Base-by-base conservation (phyloP, 306 rosid genomes). In the Vicia villosa region DNA sequence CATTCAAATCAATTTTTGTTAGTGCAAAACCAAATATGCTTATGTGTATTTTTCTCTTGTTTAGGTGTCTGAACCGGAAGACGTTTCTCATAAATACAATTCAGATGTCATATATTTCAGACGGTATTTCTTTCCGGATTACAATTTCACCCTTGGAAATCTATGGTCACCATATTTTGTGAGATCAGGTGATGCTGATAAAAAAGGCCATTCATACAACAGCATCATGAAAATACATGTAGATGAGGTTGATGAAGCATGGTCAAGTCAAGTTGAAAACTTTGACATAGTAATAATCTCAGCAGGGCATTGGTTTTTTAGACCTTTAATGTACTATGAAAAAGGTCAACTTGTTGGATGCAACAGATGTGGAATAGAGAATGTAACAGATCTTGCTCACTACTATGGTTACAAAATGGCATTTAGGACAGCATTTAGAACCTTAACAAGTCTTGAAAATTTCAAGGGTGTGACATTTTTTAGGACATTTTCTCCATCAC, bases 231-330 rank as follows among this genome's bases (percentile, higher is more conserved):
- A 68, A 52, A 79, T 95, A 6, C 51, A 87, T 78, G 73, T 95
- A 19, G 97, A 95, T 42, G 86, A 86, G 63, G 86, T 79, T 0
- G 96, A 87, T 37, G 70, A 83, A 51, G 77, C 77, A 2, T 95
- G 97, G 99, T 49, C 77, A 0, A 56, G 74, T 1, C 51, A 82
- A n/a, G 74, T 95, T 2, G 83, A 74, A 37, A 46, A 55, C 26
- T 95, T 86, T 3, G 95, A 95, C 76, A 87, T 84, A 13, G 89
- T 95, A 13, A 76, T 95, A 10, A 68, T 95, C 81, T 91, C 97
- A 43, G 88, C 87, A 4, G 99, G 97, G 15, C 97, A 91, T 9
- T 95, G 99, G 99, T 95, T 95, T 81, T 91, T 91, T 17, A 76
- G 95, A 22, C 91, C 92, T 0, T 50, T 79, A 8, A 28, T 87